phyloP scores from a whole-genome alignment of 225 moss, liverwort and hornwort species.

The Ulota crispa region DNA sequence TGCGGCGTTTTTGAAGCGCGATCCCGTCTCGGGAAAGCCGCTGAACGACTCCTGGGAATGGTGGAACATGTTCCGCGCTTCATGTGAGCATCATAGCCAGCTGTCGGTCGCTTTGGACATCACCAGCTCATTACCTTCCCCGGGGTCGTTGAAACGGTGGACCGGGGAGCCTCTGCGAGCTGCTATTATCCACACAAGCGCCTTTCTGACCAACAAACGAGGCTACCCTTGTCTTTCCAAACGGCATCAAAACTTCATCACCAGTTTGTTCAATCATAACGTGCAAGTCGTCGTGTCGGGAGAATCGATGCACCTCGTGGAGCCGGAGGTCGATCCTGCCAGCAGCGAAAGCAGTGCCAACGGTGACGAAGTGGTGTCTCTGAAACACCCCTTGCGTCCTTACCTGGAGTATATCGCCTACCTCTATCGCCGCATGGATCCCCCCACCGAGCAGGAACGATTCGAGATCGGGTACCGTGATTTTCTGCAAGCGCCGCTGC shows the following conservation, averaged over 20 bases:
- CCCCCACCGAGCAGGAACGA: slow-evolving; percentile 87
- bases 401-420: slow-evolving; percentile 86
- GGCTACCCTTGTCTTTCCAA: slow-evolving; percentile 94
- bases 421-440: slow-evolving; percentile 86
- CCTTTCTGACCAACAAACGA: slow-evolving; percentile 87
- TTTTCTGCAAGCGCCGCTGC: slow-evolving; percentile 90
- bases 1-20: slow-evolving; percentile 72
- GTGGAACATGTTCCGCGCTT: slow-evolving; percentile 97
- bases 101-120: slow-evolving; percentile 95
- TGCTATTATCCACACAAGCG: slow-evolving; percentile 90
- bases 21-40: slow-evolving; percentile 73
- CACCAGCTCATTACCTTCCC: slow-evolving; percentile 78
- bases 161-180: slow-evolving; percentile 92
- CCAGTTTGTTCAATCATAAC: slow-evolving; percentile 72
- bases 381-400: slow-evolving; percentile 70
- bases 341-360: slow-evolving; percentile 73
- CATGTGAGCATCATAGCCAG: slow-evolving; percentile 95
- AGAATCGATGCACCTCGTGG: slow-evolving; percentile 70
- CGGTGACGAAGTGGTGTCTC: slow-evolving; percentile 66
- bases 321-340: slow-evolving; percentile 45
- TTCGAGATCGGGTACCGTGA: slow-evolving; percentile 98
- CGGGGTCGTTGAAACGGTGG: slow-evolving; percentile 82
- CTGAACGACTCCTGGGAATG: slow-evolving; percentile 98
- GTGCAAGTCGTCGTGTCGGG: slow-evolving; percentile 83
- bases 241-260: slow-evolving; percentile 83